Conservation (phyloP, 495 filamentous ascomycete species). For the Lasiosphaeris hirsuta region DNA sequence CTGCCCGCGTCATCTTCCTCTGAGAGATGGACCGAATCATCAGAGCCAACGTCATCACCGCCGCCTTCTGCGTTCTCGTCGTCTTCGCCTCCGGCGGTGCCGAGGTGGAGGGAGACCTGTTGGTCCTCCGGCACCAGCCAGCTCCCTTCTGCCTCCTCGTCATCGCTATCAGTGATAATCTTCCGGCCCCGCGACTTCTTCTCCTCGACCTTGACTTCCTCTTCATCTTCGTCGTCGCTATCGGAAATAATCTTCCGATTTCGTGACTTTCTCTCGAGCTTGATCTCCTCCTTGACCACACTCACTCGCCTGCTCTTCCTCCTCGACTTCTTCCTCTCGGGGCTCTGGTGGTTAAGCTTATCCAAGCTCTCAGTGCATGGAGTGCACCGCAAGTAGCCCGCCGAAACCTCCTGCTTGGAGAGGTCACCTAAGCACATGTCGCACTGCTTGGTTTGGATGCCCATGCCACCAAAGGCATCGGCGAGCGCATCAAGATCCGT, state of each 20-base stretch:
- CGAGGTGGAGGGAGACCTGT: constrained; percentile 54
- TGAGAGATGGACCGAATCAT: constrained; percentile 47
- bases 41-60: constrained; percentile 70
- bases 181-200: constrained; percentile 44
- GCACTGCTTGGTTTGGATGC: constrained; percentile 77
- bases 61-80: constrained; percentile 86
- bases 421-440: constrained; percentile 81
- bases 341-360: constrained; percentile 37
- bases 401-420: constrained; percentile 51
- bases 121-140: constrained; percentile 72
- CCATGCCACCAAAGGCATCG: constrained; percentile 78
- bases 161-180: constrained; percentile 57
- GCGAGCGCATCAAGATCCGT: constrained; percentile 73
- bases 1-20: constrained; percentile 42
- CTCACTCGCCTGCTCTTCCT: constrained; percentile 45
- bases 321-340: constrained; percentile 38
- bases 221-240: constrained; percentile 62
- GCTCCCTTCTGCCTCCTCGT: constrained; percentile 58
- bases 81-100: constrained; percentile 74
- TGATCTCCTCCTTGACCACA: constrained; percentile 45
- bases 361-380: constrained; percentile 27
- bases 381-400: constrained; percentile 50
- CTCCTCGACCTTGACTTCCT: constrained; percentile 45
- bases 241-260: constrained; percentile 52
- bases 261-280: constrained; percentile 41